phyloP scores from a whole-genome alignment of 257 asterid species.

The Osmanthus fragrans region DNA sequence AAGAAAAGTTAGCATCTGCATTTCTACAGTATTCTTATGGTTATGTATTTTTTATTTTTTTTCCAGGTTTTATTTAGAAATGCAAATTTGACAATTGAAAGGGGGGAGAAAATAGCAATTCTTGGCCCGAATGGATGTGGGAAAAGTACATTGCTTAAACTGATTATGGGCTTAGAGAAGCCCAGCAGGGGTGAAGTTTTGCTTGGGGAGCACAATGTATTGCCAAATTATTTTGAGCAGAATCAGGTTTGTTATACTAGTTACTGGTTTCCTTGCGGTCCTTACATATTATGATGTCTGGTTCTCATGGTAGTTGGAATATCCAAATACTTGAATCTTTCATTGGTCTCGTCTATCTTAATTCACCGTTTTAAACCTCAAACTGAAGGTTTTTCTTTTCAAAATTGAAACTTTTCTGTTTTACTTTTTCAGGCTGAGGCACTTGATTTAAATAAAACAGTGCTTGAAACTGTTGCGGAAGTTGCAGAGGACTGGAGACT shows the following conservation, averaged over 20 bases:
- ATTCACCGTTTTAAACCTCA: neutral
- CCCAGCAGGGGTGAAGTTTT: conserved; percentile 72
- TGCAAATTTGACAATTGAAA: conserved; percentile 80
- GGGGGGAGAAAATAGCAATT: conserved; percentile 95
- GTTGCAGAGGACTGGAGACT: conserved; percentile 96
- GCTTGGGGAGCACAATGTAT: conserved; percentile 88
- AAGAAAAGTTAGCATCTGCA: neutral
- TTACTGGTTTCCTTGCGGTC: neutral
- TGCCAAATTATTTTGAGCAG: conserved; percentile 96
- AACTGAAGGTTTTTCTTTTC: neutral
- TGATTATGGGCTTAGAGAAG: conserved; percentile 82
- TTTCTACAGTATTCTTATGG: conserved; percentile 1
- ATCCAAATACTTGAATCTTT: neutral
- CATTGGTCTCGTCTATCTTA: neutral
- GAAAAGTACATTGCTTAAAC: conserved; percentile 87
- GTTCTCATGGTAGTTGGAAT: neutral
- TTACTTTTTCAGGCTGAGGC: conserved; percentile 80
- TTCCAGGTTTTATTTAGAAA: conserved; percentile 73
- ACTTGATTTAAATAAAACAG: conserved; percentile 78
- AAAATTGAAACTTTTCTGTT: conserved; percentile 11
- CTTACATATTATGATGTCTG: neutral
- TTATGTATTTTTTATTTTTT: conserved; percentile 15
- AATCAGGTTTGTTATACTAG: conserved; percentile 68
- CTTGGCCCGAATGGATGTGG: conserved; percentile 99
- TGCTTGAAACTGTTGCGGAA: conserved; percentile 79